Evolutionary conservation across 495 filamentous ascomycete species (phyloP), one percentile per base, ranked within the genome.

Genomic region (Talaromyces thailandensis): DNA sequence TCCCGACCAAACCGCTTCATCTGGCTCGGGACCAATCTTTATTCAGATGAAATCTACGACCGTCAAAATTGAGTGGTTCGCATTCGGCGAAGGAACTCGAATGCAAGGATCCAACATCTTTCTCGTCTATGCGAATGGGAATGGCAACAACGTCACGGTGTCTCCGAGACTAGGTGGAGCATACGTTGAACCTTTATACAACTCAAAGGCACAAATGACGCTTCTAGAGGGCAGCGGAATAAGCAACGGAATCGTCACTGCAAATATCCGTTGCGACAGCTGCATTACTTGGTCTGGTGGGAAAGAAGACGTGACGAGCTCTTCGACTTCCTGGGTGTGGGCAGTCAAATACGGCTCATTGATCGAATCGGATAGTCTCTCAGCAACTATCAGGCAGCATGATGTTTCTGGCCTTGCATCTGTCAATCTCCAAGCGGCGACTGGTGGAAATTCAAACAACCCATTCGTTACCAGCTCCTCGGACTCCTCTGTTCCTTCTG

Each of bases 81-180:
- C 77, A 6, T 70, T 86, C 4, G 87, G 87, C 6, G 82, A 84
- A 40, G 87, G 87, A 12, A 58, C 48, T 0, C 62, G 63, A 26
- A 90, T 90, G 87, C 63, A 66, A 9, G 81, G 77, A 14, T 73
- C 87, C 25, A 83, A 84, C 64, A 86, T 90, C 28, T 88, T 89
- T 67, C 66, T 89, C 24, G 79, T 87, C 67, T 89, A 88, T 69
- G 69, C 81, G 21, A 81, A 82, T 4, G 63, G 62, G 8, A 82
- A 83, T 29, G 35, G 35, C 35, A 40, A 40, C 35, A 88, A 88
- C 65, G 74, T 88, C 67, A 90, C 87, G 0, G 61, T 87, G 37
- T 88, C 85, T 25, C 77, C 83, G 4, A 79, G 87, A n/a, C 66
- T 69, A 16, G 81, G 81, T 24, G 68, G 64, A 14, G 76, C 75